phyloP scores from a whole-genome alignment of 2,329 filamentous ascomycete species.

The Phialophora chinensis region DNA sequence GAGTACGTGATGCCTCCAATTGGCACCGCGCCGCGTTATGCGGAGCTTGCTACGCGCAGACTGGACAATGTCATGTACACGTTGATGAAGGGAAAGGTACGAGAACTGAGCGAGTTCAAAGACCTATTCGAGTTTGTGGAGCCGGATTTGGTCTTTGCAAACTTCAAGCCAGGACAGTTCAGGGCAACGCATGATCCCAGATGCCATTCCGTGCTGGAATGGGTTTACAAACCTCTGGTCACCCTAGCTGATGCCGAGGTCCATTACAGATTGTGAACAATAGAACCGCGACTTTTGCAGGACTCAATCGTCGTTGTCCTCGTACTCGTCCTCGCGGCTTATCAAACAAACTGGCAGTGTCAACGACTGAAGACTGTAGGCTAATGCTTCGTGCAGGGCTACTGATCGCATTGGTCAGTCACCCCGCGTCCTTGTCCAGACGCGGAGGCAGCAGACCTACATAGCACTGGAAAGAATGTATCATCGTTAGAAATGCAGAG shows the following conservation, averaged over 20 bases:
- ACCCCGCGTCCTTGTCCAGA: background rate
- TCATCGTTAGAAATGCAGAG: background rate
- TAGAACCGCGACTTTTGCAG: background rate
- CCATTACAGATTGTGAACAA: background rate
- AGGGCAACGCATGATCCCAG: slow-evolving; percentile 27
- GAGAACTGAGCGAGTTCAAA: slow-evolving; percentile 22
- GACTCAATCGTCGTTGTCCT: background rate
- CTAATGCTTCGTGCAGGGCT: background rate
- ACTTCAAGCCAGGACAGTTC: slow-evolving; percentile 23
- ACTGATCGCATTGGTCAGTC: background rate
- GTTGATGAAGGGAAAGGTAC: slow-evolving; percentile 25
- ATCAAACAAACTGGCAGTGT: background rate
- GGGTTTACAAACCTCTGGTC: slow-evolving; percentile 21
- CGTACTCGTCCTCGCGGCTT: background rate
- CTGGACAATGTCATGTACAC: slow-evolving; percentile 28
- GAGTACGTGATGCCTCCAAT: slow-evolving; percentile 28
- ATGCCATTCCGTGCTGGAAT: slow-evolving; percentile 23
- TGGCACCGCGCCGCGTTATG: slow-evolving; percentile 12
- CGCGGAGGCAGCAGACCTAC: background rate
- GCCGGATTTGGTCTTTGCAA: slow-evolving; percentile 18
- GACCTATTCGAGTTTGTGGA: slow-evolving; percentile 17
- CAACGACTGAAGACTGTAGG: background rate
- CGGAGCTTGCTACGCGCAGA: slow-evolving; percentile 19
- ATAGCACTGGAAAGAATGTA: background rate
- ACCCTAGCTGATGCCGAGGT: background rate